Evolutionary conservation across 352 stramenopile genomes (phyloP).

Genomic region (Phytophthora sansomeana): DNA sequence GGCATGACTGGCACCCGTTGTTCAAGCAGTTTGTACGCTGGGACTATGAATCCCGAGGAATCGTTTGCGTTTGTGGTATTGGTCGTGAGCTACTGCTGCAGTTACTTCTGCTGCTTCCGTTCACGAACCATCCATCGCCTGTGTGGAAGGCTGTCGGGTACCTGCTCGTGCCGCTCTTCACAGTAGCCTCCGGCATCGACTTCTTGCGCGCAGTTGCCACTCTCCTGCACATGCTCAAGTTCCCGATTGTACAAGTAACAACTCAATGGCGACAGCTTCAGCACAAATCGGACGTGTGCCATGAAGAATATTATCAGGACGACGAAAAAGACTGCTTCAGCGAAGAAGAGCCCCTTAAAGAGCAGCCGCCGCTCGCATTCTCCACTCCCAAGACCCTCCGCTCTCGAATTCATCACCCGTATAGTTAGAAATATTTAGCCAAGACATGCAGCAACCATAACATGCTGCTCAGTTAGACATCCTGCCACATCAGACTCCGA

Average conservation of each 20-base stretch:
- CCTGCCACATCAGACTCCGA: conserved; percentile 4
- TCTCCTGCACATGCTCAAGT: conserved; percentile 62
- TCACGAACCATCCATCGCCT: conserved; percentile 38
- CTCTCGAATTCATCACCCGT: conserved; percentile 23
- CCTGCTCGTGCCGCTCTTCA: conserved; percentile 66
- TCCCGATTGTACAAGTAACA: conserved; percentile 39
- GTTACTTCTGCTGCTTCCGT: conserved; percentile 68
- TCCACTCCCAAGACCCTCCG: conserved; percentile 35
- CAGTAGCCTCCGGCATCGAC: conserved; percentile 63
- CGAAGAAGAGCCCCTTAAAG: conserved; percentile 37
- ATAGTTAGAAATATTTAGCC: conserved; percentile 44
- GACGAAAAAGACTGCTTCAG: conserved; percentile 19
- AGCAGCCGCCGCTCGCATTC: conserved; percentile 27
- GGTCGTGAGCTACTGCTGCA: conserved; percentile 70
- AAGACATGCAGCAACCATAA: conserved; percentile 2
- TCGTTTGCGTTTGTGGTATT: conserved; percentile 59
- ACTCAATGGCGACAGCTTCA: conserved; percentile 25
- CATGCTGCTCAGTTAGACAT: conserved; percentile 13
- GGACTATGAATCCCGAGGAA: conserved; percentile 54
- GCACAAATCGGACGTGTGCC: not conserved
- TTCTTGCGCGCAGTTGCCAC: conserved; percentile 61
- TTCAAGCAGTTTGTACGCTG: conserved; percentile 69
- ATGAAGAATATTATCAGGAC: conserved; percentile 17
- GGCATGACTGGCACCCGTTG: conserved; percentile 66
- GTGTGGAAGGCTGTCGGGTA: conserved; percentile 48